Evolutionary conservation across 73 alveolate genomes (phyloP), one percentile per base, ranked within the genome.

Genomic region (Stentor coeruleus): DNA sequence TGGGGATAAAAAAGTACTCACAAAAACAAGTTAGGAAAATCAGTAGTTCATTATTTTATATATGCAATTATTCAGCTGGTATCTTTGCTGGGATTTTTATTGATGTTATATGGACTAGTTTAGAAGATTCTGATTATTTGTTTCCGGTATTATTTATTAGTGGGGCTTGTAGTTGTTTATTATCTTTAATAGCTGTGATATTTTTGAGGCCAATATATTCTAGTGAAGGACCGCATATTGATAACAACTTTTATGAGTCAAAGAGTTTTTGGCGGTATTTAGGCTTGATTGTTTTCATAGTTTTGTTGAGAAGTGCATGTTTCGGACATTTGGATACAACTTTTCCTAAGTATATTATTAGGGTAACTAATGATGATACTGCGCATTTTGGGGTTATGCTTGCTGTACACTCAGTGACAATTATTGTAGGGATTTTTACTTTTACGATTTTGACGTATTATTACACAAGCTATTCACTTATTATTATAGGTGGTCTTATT

Each of bases 291-390:
- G 36, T 20, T 20, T 66, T 66, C 20, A 28, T 66, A 40, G 33
- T 66, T 66, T 66, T 66, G 37, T 40, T 66, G 40, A 66, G 79
- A 2, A 66, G 79, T 66, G 36, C 40, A 1, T 26, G 79, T 31
- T 75, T 75, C 33, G 72, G 83, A 75, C 83, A 75, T n/a, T 2
- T 75, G 20, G 83, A 75, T 38, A 38, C 72, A 33, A 75, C 83
- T 2, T n/a, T 75, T 31, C 83, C 83, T 33, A 75, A 75, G 72
- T 82, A 74, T 33, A 30, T 74, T 35, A 79, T 41, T n/a, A 82
- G 88, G 35, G 66, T 49, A 20, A 74, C 15, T 14, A 36, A n/a
- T 20, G 81, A 55, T 1, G 74, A 36, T 6, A 15, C 31, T 6
- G 83, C 83, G 20, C 60, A 75, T 36, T 75, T 75, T 37, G 83